Evolutionary conservation across 768 basidiomycete genomes (phyloP).

Genomic region (Naganishia antarctica): DNA sequence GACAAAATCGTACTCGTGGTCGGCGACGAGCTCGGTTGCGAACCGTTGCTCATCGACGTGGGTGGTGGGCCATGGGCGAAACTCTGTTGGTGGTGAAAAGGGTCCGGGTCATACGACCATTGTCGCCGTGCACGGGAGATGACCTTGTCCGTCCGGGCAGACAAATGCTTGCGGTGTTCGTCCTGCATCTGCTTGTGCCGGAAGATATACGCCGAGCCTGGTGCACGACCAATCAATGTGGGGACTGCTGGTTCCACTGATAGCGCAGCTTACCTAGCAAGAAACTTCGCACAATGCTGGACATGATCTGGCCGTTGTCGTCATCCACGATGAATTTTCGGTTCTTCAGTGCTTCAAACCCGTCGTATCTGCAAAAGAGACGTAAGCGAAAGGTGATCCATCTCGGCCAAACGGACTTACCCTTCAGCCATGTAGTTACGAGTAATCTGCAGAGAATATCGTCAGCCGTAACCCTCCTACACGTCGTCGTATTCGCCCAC

Average conservation of each 20-base stretch:
- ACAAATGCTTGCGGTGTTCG: constrained; percentile 46
- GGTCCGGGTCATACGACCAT: constrained; percentile 37
- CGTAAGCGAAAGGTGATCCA: too few species aligned
- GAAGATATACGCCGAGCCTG: constrained; percentile 72
- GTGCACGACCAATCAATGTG: too few species aligned
- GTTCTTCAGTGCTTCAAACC: constrained; percentile 65
- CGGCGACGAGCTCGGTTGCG: neutral
- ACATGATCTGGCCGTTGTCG: constrained; percentile 74
- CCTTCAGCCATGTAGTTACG: constrained; percentile 66
- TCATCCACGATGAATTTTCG: constrained; percentile 70
- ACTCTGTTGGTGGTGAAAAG: constrained; percentile 37
- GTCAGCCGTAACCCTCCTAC: neutral
- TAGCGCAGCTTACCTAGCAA: too few species aligned
- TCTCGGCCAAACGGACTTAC: neutral
- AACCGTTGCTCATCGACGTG: neutral
- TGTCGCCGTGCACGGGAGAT: constrained; percentile 22
- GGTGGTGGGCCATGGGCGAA: neutral
- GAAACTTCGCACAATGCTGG: constrained; percentile 73
- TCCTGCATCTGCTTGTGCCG: constrained; percentile 55
- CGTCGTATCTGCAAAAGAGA: constrained; percentile 67
- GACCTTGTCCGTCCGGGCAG: constrained; percentile 38
- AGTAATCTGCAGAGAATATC: constrained; percentile 50
- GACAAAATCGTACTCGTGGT: neutral
- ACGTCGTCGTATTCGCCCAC: neutral
- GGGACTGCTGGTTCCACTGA: too few species aligned